Base-by-base conservation (phyloP, 1,284 basidiomycete species). In the Papiliotrema terrestris region DNA sequence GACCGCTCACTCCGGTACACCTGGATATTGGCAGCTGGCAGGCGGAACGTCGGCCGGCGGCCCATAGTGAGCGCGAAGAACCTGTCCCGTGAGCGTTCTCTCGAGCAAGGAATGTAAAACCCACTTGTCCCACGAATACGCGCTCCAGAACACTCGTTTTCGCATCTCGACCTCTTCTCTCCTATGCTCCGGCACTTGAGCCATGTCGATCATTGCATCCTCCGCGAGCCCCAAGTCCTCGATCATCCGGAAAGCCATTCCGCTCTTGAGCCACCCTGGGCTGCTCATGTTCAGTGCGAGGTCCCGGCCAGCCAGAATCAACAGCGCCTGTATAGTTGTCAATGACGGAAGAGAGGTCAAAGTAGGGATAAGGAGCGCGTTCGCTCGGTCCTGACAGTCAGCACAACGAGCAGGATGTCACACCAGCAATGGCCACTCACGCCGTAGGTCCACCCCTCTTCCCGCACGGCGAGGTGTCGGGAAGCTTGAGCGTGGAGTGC, bases 191-290 rank as follows among this genome's bases (percentile, higher is more conserved):
- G 29, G 29, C 6, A 32, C 29, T 11, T 32, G 6, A 5, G 29
- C 11, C 11, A 32, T 5, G 29, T 32, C 29, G 29, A 32, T 5
- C 29, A 32, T 32, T 32, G 29, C 29, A 11, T 32, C 29, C 6
- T 32, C 29, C 15, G 22, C 25, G 19, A 51, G 22, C 9, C 45
- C 45, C 53, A 55, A 6, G 26, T 50, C 53, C 11, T 44, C 35
- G 5, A 55, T 37, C 53, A 55, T 55, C 20, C 53, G 26, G 19
- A 55, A 50, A 5, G 53, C 53, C 53, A 55, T 55, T 19, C 53
- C 53, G 20, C 53, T 50, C 20, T 50, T 44, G 3, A 50, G 39
- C 53, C 53, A 55, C 14, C 53, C 48, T 8, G 39, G 29, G 22
- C 48, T 50, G 11, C 22, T 36, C n/a, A 45, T 20, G 4, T 48